A percentile compares a stretch with the other conserved stretches of the same genome.
phyloP scores from a whole-genome alignment of 2,329 filamentous ascomycete species.

The Aplosporella prunicola region DNA sequence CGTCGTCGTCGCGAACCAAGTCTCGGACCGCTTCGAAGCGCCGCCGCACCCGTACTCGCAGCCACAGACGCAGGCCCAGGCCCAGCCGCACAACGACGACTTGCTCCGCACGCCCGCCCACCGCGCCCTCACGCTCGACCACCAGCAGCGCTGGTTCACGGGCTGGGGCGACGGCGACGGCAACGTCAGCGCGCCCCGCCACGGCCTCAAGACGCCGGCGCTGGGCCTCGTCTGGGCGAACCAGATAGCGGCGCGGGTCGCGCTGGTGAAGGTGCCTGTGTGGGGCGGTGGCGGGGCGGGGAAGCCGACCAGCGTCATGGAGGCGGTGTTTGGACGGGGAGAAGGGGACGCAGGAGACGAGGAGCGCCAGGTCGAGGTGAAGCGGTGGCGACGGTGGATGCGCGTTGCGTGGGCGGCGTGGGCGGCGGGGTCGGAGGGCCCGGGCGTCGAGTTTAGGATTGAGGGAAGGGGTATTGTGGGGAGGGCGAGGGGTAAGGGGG shows the following conservation, averaged over 20 bases:
- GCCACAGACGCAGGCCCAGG: not conserved
- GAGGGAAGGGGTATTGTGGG: constrained; percentile 47
- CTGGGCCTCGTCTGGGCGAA: constrained; percentile 86
- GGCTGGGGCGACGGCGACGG: constrained; percentile 69
- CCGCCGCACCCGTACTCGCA: constrained; percentile 11
- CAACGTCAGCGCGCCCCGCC: constrained; percentile 17
- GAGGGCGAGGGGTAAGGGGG: not conserved
- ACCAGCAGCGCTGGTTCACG: constrained; percentile 91
- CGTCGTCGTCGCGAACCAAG: constrained; percentile 89
- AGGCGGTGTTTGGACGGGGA: constrained; percentile 28
- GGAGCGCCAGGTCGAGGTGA: constrained; percentile 30
- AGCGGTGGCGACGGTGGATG: constrained; percentile 63
- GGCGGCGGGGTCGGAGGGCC: constrained; percentile 44
- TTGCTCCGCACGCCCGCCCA: constrained; percentile 14
- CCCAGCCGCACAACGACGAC: not conserved
- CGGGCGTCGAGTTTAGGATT: constrained; percentile 65
- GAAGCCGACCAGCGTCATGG: constrained; percentile 19
- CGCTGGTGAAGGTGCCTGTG: constrained; percentile 61
- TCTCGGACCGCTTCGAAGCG: constrained; percentile 70
- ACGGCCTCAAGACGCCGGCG: constrained; percentile 65
- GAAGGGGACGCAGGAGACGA: constrained; percentile 23
- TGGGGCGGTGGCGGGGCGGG: constrained; percentile 32
- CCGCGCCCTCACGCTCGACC: constrained; percentile 56
- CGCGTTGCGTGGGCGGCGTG: constrained; percentile 87
- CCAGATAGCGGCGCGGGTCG: constrained; percentile 74